phyloP scores from a whole-genome alignment of 371 early-diverging fungal genomes.

The Choanephora cucurbitarum region DNA sequence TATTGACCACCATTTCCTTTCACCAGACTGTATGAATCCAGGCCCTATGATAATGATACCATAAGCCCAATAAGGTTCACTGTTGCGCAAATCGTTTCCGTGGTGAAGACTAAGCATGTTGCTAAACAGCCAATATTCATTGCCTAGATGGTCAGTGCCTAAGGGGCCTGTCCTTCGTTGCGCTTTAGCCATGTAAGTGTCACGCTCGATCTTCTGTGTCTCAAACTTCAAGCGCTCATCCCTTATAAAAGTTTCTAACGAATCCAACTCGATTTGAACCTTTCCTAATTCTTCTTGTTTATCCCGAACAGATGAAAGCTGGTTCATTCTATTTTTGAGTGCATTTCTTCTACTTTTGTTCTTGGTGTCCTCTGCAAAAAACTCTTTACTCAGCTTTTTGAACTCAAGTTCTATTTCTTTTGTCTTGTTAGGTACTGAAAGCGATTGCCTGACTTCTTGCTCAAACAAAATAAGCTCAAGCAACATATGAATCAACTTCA shows the following conservation, averaged over 20 bases:
- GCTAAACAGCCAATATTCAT: conserved; percentile 46
- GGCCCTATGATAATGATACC: conserved; percentile 42
- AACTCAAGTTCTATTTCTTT: conserved; percentile 22
- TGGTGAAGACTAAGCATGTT: conserved; percentile 29
- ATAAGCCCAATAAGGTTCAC: conserved; percentile 39
- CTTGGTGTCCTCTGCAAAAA: conserved; percentile 17
- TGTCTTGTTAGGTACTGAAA: conserved; percentile 4
- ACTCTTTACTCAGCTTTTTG: conserved; percentile 18
- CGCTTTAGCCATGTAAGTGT: conserved; percentile 9
- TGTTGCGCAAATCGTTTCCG: conserved; percentile 24
- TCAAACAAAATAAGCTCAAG: conserved; percentile 30
- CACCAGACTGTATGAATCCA: conserved; percentile 18
- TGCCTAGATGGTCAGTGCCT: conserved; percentile 30
- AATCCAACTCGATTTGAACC: conserved; percentile 19
- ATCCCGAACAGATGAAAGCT: conserved; percentile 16
- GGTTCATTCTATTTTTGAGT: conserved; percentile 16
- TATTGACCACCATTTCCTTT: conserved; percentile 35
- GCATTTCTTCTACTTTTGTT: conserved; percentile 15
- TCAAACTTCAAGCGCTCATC: conserved; percentile 26
- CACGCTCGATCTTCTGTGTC: conserved; percentile 13
- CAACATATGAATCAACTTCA: conserved; percentile 23
- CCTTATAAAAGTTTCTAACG: conserved; percentile 23
- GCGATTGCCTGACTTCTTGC: conserved; percentile 13
- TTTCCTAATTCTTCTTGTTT: conserved; percentile 11
- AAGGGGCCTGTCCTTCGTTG: conserved; percentile 25